Conservation (phyloP, 2,329 filamentous ascomycete genomes). For the Zarea fungicola region DNA sequence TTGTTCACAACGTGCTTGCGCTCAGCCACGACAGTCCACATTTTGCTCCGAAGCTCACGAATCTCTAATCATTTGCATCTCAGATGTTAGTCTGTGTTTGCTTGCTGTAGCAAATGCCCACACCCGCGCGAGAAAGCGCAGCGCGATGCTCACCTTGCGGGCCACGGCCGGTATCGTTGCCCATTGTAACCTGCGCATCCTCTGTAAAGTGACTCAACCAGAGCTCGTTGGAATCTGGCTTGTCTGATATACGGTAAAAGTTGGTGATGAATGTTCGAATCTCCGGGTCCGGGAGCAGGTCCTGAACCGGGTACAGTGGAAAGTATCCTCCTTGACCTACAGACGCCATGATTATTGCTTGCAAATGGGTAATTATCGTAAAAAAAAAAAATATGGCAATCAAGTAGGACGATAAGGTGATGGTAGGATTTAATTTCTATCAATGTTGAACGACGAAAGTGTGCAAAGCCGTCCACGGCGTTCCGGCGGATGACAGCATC, state of each 20-base stretch:
- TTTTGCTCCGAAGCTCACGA: slow-evolving; percentile 32
- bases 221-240: slow-evolving; percentile 33
- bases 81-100: neutral
- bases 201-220: slow-evolving; percentile 39
- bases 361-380: too few relatives aligned
- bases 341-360: neutral
- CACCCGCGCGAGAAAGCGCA: neutral
- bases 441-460: too few relatives aligned
- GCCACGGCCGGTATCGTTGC: slow-evolving; percentile 33
- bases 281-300: slow-evolving; percentile 25
- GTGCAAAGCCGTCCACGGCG: too few relatives aligned
- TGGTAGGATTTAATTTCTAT: too few relatives aligned
- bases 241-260: slow-evolving; percentile 42
- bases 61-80: slow-evolving; percentile 30
- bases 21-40: slow-evolving; percentile 38
- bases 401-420: neutral
- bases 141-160: slow-evolving; percentile 27
- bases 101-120: neutral
- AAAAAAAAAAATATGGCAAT: neutral
- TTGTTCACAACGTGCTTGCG: slow-evolving; percentile 37
- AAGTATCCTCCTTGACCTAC: slow-evolving; percentile 22
- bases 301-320: slow-evolving; percentile 27
- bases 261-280: slow-evolving; percentile 35
- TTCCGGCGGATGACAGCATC: slow-evolving; percentile 2
- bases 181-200: slow-evolving; percentile 39